Evolutionary conservation across 176 grass and related monocot genomes (phyloP).

Genomic region (Luzula sylvatica): DNA sequence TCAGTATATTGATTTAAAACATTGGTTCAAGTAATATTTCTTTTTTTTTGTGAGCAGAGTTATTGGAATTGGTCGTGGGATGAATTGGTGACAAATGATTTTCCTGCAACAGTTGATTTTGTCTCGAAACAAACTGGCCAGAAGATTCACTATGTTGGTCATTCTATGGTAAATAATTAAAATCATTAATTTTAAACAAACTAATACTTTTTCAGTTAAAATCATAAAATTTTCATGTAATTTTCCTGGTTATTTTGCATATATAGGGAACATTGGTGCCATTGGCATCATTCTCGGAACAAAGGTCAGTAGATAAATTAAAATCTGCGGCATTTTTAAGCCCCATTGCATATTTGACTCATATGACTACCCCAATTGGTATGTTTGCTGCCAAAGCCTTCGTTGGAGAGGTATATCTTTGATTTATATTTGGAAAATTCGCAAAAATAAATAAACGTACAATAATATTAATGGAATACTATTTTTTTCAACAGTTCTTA

Average conservation of each 20-base stretch:
- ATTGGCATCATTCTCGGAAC: conserved; percentile 66
- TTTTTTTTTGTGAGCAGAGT: conserved; percentile 24
- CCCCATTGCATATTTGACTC: conserved; percentile 68
- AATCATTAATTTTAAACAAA: not conserved
- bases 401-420: conserved; percentile 41
- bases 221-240: not conserved
- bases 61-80: conserved; percentile 99
- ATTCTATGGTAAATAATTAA: conserved; percentile 55
- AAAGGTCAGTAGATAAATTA: conserved; percentile 44
- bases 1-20: not conserved
- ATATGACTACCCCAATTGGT: conserved; percentile 59
- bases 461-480: no score
- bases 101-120: conserved; percentile 56
- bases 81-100: conserved; percentile 55
- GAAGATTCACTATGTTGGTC: conserved; percentile 80
- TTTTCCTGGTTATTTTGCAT: not conserved
- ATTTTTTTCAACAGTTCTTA: conserved; percentile 39
- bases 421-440: not conserved
- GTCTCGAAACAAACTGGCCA: conserved; percentile 34
- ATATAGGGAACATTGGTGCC: conserved; percentile 70
- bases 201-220: not conserved
- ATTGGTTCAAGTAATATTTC: not conserved
- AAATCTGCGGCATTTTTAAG: conserved; percentile 65
- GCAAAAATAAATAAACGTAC: no score
- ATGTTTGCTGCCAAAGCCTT: conserved; percentile 46